Base-by-base conservation (phyloP, 805 yeast species). In the Wickerhamiella qilinensis region DNA sequence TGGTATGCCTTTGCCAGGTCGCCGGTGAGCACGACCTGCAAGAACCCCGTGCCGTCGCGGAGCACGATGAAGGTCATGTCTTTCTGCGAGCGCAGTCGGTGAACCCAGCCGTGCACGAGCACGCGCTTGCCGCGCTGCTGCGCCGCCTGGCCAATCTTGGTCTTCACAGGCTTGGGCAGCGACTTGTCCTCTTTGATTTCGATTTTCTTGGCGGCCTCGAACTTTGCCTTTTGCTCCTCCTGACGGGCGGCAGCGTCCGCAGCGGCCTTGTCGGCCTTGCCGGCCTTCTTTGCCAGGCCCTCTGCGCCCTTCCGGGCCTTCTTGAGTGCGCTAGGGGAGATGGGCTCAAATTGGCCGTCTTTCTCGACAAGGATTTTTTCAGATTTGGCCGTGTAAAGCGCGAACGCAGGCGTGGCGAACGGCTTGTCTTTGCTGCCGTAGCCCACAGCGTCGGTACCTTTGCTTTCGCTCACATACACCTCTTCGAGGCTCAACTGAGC, bases 291-390 rank as follows among this genome's bases (percentile, higher is more conserved):
- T 62, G 73, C 83, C 46, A 91, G 65, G 4, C 93, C 88, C 25
- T 86, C 96, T 41, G 80, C 91, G 43, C 94, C 96, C 60, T 91
- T 91, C 61, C 82, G 83, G 51, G 97, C 96, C 64, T 88, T 91
- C 65, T 91, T 91, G 56, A 88, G 64, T 5, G 94, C 96, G 38
- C 93, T 76, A 4, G 94, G 84, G 15, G 85, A 67, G 55, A 93
- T 86, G 52, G 79, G 88, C 48, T 64, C 71, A 56, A 71, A 88
- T 22, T 61, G 75, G 30, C 68, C 72, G 30, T 63, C 63, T 48
- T 76, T 77, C 61, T 66, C 74, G 30, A 78, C 71, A 33, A 69
- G 63, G 29, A 80, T 55, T 51, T 72, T 73, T 43, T 76, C 67
- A 45, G 32, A 46, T 46, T 45, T 70, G 36, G 56, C 46, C 17